Evolutionary conservation across 495 filamentous ascomycete species (phyloP), one percentile per base, ranked within the genome.

Genomic region (Umbilicaria muhlenbergii): DNA sequence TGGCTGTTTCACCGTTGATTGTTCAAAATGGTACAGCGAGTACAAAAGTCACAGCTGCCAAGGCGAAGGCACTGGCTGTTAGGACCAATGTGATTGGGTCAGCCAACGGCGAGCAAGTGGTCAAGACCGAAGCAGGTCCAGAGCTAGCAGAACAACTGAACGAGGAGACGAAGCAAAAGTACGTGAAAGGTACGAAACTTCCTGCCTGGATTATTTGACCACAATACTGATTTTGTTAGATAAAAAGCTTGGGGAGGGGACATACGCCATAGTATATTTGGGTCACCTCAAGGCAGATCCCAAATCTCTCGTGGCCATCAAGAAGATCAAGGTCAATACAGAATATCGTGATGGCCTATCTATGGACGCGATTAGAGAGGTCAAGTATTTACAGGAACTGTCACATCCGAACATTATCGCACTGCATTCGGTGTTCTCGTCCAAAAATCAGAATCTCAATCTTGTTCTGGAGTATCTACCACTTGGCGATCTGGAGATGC

Each of bases 291-390:
- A 74, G 40, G 58, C 68, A 33, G 75, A 88, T 50, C 80, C 83
- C 1, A 68, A 71, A 13, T 65, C 70, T 10, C 68, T 74, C 18
- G 83, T 99, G 37, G 92, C 92, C 44, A 95, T 99, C 59, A 99
- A 99, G 57, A 96, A 95, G 66, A 94, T 99, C 67, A 96, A 95
- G 60, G 72, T 93, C 52, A 85, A 88, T 55, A 74, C 79, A 12
- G 86, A 94, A 55, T 77, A 70, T 52, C 71, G 69, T 52, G 87
- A 94, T 57, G 92, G 92, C 43, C 74, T 99, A 51, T 75, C 83
- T 12, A 84, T 88, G 67, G 92, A 99, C 61, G 84, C 89, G 13
- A 80, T 96, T 49, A 86, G 92, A 46, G 92, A 99, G 66, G 77
- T 96, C 54, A 92, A 91, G 56, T 81, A 83, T 60, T 72, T 98